phyloP scores from a whole-genome alignment of 495 filamentous ascomycete genomes.

The Podospora didyma region DNA sequence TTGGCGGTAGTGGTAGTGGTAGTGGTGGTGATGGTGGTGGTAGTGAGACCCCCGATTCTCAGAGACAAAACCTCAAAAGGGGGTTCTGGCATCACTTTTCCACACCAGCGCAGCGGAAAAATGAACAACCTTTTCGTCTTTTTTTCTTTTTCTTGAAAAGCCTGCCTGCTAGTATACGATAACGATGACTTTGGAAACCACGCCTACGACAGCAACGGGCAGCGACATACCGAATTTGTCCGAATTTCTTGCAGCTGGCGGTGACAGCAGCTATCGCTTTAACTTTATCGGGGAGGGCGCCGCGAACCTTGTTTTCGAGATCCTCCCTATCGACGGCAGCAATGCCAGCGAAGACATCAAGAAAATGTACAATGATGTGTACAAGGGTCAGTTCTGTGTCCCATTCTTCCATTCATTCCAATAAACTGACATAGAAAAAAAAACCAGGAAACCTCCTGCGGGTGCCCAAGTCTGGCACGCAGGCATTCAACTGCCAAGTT shows the following conservation, averaged over 20 bases:
- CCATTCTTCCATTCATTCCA: too few species aligned
- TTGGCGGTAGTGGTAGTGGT: too few species aligned
- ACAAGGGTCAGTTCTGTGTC: conserved; percentile 4
- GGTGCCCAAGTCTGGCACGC: conserved; percentile 59
- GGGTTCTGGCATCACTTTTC: too few species aligned
- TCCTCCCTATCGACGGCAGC: conserved; percentile 15
- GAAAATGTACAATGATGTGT: not conserved
- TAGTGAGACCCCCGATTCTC: too few species aligned
- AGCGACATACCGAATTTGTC: conserved; percentile 3
- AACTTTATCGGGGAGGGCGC: conserved; percentile 57
- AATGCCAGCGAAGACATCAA: not conserved
- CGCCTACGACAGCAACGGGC: not conserved
- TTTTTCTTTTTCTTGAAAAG: too few species aligned
- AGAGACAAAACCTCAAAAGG: too few species aligned
- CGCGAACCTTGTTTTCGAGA: conserved; percentile 66
- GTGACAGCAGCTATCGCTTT: conserved; percentile 14
- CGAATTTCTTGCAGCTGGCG: not conserved
- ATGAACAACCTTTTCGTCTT: too few species aligned
- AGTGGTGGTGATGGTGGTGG: too few species aligned
- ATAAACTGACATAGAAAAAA: not conserved
- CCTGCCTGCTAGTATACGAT: too few species aligned
- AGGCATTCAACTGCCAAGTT: conserved; percentile 50
- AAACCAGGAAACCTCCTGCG: conserved; percentile 56
- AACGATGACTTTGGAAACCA: not conserved
- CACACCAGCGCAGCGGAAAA: too few species aligned